phyloP scores from a whole-genome alignment of 257 asterid genomes.

The Jaltomata sinuosa region DNA sequence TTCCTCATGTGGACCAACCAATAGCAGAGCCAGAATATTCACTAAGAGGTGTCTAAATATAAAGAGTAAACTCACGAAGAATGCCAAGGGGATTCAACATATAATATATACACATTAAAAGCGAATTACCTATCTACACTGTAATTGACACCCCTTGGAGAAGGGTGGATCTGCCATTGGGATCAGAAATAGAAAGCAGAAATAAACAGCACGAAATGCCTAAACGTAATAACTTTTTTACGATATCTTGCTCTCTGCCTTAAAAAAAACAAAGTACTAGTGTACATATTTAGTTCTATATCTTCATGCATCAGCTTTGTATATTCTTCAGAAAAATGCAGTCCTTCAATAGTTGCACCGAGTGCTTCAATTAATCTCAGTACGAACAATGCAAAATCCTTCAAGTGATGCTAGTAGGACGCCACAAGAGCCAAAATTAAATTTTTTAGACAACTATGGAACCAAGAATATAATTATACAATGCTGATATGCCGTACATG shows the following conservation, averaged over 20 bases:
- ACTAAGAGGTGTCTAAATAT: not conserved
- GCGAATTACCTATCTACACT: not conserved
- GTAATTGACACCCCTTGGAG: not conserved
- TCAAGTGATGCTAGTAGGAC: not conserved
- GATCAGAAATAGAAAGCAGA: not conserved
- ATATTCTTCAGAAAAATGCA: not conserved
- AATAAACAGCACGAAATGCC: not conserved
- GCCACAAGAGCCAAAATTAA: not conserved
- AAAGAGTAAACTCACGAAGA: not conserved
- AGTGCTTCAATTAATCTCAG: too few species aligned
- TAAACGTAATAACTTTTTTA: not conserved
- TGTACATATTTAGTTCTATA: not conserved
- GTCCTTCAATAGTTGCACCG: not conserved
- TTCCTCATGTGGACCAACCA: too few species aligned
- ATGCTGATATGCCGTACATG: not conserved
- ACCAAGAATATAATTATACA: not conserved
- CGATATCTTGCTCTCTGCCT: not conserved
- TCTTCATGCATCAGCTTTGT: not conserved
- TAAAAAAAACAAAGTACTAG: not conserved
- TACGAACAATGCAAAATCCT: not conserved
- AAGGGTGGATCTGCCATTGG: not conserved
- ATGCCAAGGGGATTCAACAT: not conserved
- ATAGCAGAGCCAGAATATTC: not conserved
- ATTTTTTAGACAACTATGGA: not conserved
- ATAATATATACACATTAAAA: too few species aligned